Evolutionary conservation across 2,329 filamentous ascomycete genomes (phyloP).

Genomic region (Cytospora piceae): DNA sequence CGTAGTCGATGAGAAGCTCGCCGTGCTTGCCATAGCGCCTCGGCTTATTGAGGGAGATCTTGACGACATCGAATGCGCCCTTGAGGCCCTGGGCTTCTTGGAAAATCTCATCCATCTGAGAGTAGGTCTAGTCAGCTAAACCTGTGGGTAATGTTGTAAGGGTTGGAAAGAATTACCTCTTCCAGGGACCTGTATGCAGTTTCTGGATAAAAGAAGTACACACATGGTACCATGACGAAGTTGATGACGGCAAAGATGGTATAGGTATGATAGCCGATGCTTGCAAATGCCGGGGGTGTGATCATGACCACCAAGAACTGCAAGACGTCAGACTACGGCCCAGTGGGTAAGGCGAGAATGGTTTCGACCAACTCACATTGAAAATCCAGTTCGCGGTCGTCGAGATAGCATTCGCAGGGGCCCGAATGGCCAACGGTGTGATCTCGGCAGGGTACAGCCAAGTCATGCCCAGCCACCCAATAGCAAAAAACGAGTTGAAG

Average conservation of each 20-base stretch:
- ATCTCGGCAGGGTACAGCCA: constrained; percentile 75
- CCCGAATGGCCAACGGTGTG: constrained; percentile 71
- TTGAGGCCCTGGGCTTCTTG: constrained; percentile 53
- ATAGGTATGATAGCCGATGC: constrained; percentile 64
- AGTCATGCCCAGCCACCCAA: constrained; percentile 62
- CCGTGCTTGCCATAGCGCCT: constrained; percentile 62
- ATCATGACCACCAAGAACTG: constrained; percentile 68
- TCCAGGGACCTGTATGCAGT: constrained; percentile 66
- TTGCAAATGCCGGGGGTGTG: constrained; percentile 61
- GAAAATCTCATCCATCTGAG: constrained; percentile 64
- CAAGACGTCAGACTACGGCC: constrained; percentile 46
- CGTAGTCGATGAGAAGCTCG: constrained; percentile 55
- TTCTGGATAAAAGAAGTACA: constrained; percentile 68
- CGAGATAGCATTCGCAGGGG: constrained; percentile 66
- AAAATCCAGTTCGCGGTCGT: constrained; percentile 28
- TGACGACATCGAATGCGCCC: constrained; percentile 48
- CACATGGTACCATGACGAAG: constrained; percentile 58
- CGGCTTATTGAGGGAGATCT: constrained; percentile 52
- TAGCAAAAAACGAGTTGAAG: constrained; percentile 67
- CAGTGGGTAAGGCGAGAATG: no score
- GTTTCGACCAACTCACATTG: constrained; percentile 18
- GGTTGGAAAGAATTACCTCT: constrained; percentile 49
- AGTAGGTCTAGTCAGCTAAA: background rate
- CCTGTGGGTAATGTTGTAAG: background rate
- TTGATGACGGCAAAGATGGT: constrained; percentile 70